phyloP scores from a whole-genome alignment of 2,329 filamentous ascomycete genomes.

The Fusarium sp. region DNA sequence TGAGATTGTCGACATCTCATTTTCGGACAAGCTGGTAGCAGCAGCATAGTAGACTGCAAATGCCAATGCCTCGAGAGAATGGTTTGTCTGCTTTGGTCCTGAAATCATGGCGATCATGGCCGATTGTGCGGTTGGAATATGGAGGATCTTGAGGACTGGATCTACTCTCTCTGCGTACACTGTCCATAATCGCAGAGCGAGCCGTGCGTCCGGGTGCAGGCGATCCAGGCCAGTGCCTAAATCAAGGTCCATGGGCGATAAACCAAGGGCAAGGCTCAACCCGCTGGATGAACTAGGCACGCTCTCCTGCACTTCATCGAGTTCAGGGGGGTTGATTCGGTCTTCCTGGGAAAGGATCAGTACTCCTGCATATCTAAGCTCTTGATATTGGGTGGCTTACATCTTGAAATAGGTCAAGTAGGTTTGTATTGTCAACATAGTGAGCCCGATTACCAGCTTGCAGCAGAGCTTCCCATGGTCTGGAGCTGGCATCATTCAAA shows the following conservation, averaged over 20 bases:
- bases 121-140: slow-evolving; percentile 20
- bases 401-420: slow-evolving; percentile 19
- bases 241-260: neutral
- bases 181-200: slow-evolving; percentile 15
- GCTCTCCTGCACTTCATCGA: neutral
- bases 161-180: slow-evolving; percentile 16
- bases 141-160: slow-evolving; percentile 18
- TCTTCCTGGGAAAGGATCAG: neutral
- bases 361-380: neutral
- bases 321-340: neutral
- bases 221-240: neutral
- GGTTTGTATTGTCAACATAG: slow-evolving; percentile 20
- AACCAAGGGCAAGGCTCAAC: slow-evolving; percentile 4
- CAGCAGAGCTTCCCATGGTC: slow-evolving; percentile 12
- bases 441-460: slow-evolving; percentile 14
- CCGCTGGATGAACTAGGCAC: neutral
- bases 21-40: slow-evolving; percentile 7
- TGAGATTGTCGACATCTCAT: slow-evolving; percentile 3
- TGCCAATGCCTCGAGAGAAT: slow-evolving; percentile 5
- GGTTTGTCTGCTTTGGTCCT: neutral
- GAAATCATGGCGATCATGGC: slow-evolving; percentile 19
- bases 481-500: neutral
- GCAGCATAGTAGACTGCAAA: slow-evolving; percentile 22
- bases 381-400: neutral
- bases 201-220: slow-evolving; percentile 7